Base-by-base conservation (phyloP, 129 eudicot species). In the Chrysanthemum makinoi region DNA sequence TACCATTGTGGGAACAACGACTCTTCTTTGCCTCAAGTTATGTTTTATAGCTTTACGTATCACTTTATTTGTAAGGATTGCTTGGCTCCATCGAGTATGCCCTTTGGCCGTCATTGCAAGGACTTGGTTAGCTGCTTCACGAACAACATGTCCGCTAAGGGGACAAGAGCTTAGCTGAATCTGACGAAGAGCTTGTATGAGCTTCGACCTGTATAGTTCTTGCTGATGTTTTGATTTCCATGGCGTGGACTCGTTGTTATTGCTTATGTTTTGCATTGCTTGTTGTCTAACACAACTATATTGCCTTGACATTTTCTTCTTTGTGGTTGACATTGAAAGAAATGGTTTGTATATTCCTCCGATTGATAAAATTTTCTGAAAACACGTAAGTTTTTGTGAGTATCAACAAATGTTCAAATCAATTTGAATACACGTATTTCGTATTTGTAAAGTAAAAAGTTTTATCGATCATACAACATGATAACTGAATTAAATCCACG, bases 51-150 rank as follows among this genome's bases (percentile, higher is more conserved):
- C 75, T 69, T 70, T 86, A 2, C 79, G 70, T 55, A 76, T 85
- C 8, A 85, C 75, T 60, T 91, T 80, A 43, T 80, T 76, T 2
- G 76, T 76, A 4, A 87, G 84, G 10, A 90, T 85, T 6, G 95
- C 89, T 3, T 86, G 77, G 83, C 97, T 87, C 97, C 97, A 90
- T 18, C 91, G 87, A 2, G 77, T 83, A 61, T 71, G 69, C 3
- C 95, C 97, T 67, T 72, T 83, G 24, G 89, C 95, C 10, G 91
- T 70, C 19, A 72, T 73, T 47, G 97, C 97, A 2, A 90, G 84
- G 30, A 82, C 85, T 65, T 82, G 72, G 54, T 85, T 91, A 30
- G 97, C 91, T 0, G 95, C 81, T 48, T 87, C 88, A 24, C 83
- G 89, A 30, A 90, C 80, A 13, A 86, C 73, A 2, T 73, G 64